Base-by-base conservation (phyloP, 2,329 filamentous ascomycete genomes). In the Sporothrix curviconia region DNA sequence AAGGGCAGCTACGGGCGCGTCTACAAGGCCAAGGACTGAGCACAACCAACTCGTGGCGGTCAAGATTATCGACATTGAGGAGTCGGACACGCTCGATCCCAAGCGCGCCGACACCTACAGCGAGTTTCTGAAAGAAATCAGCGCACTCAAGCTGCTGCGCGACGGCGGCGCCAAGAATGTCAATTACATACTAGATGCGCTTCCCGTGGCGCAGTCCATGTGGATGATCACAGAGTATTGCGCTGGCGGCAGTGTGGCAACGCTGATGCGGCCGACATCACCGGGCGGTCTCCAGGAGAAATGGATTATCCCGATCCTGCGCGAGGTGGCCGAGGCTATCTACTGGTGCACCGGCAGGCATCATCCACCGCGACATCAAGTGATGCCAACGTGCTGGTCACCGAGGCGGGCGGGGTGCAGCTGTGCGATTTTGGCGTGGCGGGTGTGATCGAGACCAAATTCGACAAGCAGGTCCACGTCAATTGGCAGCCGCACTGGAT, bases 211-310 rank as follows among this genome's bases (percentile, higher is more conserved):
- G 42, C 85, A 87, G 64, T 83, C 89, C 60, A 85, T 95, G 74
- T 95, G 90, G 90, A 89, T 94, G 75, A 83, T 94, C 57, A 92
- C 87, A 59, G 89, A 94, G 72, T 91, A 92, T 70, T 92, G 89
- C 65, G 88, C 87, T 6, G 90, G 90, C 61, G 90, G 90, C 50
- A 94, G 89, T 69, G 86, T 95, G 69, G 86, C 81, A 63, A 92
- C 80, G 60, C 79, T 81, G 59, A 85, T 86, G 83, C 82, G 80
- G 67, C 83, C 85, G n/a, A 86, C 82, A 1, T 76, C 78, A 3
- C 82, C 83, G 0, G 81, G 80, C 1, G 84, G 84, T 2, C 71
- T 88, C n/a, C 79, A 83, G 64, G 85, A 88, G 72, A 86, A 83
- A 15, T 63, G 62, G 62, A 62, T 63, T 36, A 59, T 62, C 17